These are phyloP conservation scores for Aspergillus terreus DNA, from an alignment of 2,329 filamentous ascomycete species.

Conservation along the genomic window DNA sequence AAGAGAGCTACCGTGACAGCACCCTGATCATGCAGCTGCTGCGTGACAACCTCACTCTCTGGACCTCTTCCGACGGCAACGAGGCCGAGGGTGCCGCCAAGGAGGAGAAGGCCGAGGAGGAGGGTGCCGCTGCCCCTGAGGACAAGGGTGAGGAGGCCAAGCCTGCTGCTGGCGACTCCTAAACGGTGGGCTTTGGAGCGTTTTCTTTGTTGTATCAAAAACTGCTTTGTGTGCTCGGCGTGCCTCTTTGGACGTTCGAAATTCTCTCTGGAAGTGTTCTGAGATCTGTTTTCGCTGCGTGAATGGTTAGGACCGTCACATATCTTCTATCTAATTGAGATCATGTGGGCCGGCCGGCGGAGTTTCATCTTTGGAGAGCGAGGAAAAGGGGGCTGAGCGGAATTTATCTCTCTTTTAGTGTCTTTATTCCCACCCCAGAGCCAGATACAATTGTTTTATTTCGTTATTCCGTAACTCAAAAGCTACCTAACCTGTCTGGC, in stretches of 20 bases:
- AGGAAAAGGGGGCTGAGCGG: slow-evolving; percentile 38
- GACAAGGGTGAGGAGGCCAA: slow-evolving; percentile 40
- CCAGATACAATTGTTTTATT: slow-evolving; percentile 31
- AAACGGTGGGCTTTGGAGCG: slow-evolving; percentile 21
- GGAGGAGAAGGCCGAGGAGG: slow-evolving; percentile 56
- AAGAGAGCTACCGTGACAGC: slow-evolving; percentile 98
- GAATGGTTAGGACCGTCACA: slow-evolving; percentile 34
- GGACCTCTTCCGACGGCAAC: slow-evolving; percentile 88
- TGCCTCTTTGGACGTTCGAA: slow-evolving; percentile 30
- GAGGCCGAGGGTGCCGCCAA: slow-evolving; percentile 63
- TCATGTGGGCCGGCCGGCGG: slow-evolving; percentile 37
- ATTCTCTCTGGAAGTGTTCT: slow-evolving; percentile 33
- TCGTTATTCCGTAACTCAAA: background rate
- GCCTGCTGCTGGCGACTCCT: slow-evolving; percentile 34
- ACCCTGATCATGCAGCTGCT: slow-evolving; percentile 99
- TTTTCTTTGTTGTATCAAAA: slow-evolving; percentile 26
- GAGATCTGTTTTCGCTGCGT: slow-evolving; percentile 35
- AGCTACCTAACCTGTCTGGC: no score
- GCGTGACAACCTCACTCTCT: slow-evolving; percentile 95
- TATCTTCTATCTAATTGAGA: slow-evolving; percentile 34
- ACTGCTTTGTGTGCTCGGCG: slow-evolving; percentile 23
- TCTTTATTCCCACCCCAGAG: slow-evolving; percentile 38
- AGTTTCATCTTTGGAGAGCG: slow-evolving; percentile 43
- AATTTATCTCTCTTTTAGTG: slow-evolving; percentile 43
- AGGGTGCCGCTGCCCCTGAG: slow-evolving; percentile 45